These are phyloP conservation scores for Candida boleticola DNA, from an alignment of 805 yeast species.

Conservation along the genomic window DNA sequence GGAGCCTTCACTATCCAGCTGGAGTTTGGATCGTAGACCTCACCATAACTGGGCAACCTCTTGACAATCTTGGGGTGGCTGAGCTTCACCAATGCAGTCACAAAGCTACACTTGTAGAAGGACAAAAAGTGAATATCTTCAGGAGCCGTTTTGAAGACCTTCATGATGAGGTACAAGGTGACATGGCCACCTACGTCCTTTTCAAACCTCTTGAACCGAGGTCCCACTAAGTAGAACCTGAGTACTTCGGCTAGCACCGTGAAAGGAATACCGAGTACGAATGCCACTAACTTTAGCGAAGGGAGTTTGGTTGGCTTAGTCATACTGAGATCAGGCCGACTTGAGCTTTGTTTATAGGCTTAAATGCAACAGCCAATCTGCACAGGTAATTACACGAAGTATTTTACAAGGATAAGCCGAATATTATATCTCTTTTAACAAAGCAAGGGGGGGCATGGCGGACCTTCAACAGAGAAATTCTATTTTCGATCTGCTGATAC, in stretches of 20 bases:
- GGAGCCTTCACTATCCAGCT: constrained; percentile 34
- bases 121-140: constrained; percentile 5
- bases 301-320: background rate
- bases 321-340: background rate
- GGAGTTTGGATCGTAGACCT: constrained; percentile 25
- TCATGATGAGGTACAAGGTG: background rate
- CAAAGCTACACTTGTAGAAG: constrained; percentile 10
- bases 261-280: constrained; percentile 8
- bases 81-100: constrained; percentile 7
- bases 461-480: too few species aligned
- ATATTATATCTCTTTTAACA: too few species aligned
- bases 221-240: constrained; percentile 9
- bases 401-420: too few species aligned
- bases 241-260: constrained; percentile 3
- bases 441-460: too few species aligned
- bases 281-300: background rate
- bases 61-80: constrained; percentile 4
- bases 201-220: constrained; percentile 10
- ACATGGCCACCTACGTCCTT: constrained; percentile 5
- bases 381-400: too few species aligned
- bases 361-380: too few species aligned
- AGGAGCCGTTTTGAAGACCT: constrained; percentile 8
- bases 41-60: constrained; percentile 31
- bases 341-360: too few species aligned
- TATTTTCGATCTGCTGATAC: too few species aligned